phyloP scores from a whole-genome alignment of 352 stramenopile genomes.

The Phytophthora rubi region DNA sequence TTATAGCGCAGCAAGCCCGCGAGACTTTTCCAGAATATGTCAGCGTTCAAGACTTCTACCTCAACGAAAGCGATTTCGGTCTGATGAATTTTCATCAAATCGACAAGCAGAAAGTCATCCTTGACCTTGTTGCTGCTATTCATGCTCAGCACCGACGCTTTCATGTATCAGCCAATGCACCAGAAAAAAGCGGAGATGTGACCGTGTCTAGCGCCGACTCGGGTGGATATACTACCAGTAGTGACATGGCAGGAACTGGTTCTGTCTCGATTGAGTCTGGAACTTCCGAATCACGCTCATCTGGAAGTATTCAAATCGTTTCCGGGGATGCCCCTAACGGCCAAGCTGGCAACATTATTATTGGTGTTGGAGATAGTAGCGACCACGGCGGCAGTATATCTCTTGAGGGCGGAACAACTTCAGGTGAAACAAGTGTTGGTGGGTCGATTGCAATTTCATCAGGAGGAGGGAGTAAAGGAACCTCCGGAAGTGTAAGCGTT shows the following conservation, averaged over 20 bases:
- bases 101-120: slow-evolving; percentile 86
- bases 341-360: slow-evolving; percentile 32
- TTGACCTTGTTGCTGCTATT: slow-evolving; percentile 86
- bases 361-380: slow-evolving; percentile 32
- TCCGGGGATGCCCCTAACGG: slow-evolving; percentile 33
- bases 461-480: slow-evolving; percentile 21
- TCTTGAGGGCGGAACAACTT: slow-evolving; percentile 29
- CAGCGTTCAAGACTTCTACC: slow-evolving; percentile 65
- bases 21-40: slow-evolving; percentile 92
- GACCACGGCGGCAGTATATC: slow-evolving; percentile 34
- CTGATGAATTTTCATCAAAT: slow-evolving; percentile 91
- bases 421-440: slow-evolving; percentile 17
- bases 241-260: slow-evolving; percentile 19
- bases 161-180: slow-evolving; percentile 32
- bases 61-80: slow-evolving; percentile 74
- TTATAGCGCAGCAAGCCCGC: slow-evolving; percentile 77
- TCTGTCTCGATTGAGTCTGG: slow-evolving; percentile 35
- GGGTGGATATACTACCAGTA: slow-evolving; percentile 26
- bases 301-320: slow-evolving; percentile 34
- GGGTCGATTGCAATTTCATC: slow-evolving; percentile 32
- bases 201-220: slow-evolving; percentile 41
- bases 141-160: slow-evolving; percentile 67
- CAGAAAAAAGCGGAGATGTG: slow-evolving; percentile 43
- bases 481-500: slow-evolving; percentile 27
- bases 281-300: slow-evolving; percentile 19